Conservation (phyloP, 768 basidiomycete species). For the Hysterangium stoloniferum region DNA sequence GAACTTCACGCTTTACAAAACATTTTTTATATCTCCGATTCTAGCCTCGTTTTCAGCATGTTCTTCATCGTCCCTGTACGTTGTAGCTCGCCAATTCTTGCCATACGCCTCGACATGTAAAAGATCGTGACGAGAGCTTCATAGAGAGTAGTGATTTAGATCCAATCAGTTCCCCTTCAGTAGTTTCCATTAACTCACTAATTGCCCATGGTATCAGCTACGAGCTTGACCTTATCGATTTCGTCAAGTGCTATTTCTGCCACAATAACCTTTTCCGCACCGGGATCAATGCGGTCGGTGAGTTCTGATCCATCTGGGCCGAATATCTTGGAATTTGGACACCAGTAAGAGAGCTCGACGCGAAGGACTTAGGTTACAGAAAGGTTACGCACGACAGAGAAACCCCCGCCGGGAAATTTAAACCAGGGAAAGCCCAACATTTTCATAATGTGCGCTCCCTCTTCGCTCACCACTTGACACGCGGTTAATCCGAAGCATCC, state of each 20-base stretch:
- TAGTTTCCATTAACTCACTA: not conserved
- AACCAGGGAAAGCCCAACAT: conserved; percentile 1
- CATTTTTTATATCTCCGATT: conserved; percentile 1
- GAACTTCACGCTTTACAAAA: not conserved
- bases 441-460: not conserved
- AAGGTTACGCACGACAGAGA: not conserved
- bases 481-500: conserved; percentile 1
- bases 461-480: conserved; percentile 2
- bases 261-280: not conserved
- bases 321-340: not conserved
- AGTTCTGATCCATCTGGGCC: conserved; percentile 1
- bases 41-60: not conserved
- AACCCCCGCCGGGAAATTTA: conserved; percentile 1
- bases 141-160: not conserved
- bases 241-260: conserved; percentile 2
- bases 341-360: not conserved
- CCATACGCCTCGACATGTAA: not conserved
- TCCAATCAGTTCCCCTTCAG: not conserved
- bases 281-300: conserved; percentile 1
- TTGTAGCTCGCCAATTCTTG: not conserved
- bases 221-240: conserved; percentile 3
- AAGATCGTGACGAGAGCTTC: conserved; percentile 1
- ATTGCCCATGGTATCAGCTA: conserved; percentile 2
- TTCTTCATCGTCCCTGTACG: not conserved
- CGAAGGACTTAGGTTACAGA: not conserved